Evolutionary conservation across 495 filamentous ascomycete genomes (phyloP).

Genomic region (Opeltia flavorubescens): DNA sequence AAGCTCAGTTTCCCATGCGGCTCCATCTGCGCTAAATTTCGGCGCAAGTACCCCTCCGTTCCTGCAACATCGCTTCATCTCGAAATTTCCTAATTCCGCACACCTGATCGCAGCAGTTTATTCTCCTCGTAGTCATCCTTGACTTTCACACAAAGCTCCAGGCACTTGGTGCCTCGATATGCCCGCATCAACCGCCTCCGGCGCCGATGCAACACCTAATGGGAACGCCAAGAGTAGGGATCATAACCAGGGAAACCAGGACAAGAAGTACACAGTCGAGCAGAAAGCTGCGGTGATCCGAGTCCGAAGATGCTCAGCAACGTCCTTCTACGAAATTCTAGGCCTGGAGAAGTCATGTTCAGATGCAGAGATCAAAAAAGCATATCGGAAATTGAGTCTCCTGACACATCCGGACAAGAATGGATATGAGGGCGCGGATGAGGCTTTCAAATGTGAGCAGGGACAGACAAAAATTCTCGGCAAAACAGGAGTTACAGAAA

Average conservation of each 20-base stretch:
- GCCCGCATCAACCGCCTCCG: conserved; percentile 65
- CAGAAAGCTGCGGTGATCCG: conserved; percentile 82
- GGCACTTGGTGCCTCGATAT: conserved; percentile 30
- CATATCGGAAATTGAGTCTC: conserved; percentile 83
- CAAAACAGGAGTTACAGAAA: not conserved
- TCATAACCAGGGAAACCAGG: conserved; percentile 89
- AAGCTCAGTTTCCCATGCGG: too few species aligned
- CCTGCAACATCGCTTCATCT: too few species aligned
- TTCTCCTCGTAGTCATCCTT: too few species aligned
- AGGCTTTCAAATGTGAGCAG: conserved; percentile 79
- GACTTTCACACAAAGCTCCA: not conserved
- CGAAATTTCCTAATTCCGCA: not conserved
- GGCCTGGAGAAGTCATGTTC: conserved; percentile 55
- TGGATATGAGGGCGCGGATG: conserved; percentile 89
- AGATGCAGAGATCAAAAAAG: conserved; percentile 88
- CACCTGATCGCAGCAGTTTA: too few species aligned
- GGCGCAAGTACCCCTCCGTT: too few species aligned
- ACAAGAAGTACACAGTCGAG: conserved; percentile 74
- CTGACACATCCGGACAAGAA: conserved; percentile 98
- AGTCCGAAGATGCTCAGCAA: conserved; percentile 68
- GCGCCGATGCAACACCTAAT: conserved; percentile 45
- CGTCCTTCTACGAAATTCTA: conserved; percentile 91
- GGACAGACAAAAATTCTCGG: not conserved
- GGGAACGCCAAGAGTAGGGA: conserved; percentile 53
- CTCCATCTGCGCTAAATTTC: too few species aligned